These are phyloP conservation scores for Nevesoporus exiguus DNA, from an alignment of 768 basidiomycete genomes.

Conservation along the genomic window DNA sequence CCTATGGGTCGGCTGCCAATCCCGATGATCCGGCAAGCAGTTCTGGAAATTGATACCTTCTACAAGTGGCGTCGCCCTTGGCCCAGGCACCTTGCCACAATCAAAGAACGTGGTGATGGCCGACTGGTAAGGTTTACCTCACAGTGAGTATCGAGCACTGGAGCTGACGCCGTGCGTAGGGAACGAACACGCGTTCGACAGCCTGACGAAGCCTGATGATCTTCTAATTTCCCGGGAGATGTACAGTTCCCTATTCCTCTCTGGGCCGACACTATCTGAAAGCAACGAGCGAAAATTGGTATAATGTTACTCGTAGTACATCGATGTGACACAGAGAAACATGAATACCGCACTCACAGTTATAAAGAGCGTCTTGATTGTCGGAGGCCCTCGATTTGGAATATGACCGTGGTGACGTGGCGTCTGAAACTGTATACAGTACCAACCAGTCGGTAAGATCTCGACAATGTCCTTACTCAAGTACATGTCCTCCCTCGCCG, in stretches of 20 bases:
- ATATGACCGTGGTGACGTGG: slow-evolving; percentile 6
- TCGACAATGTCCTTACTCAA: slow-evolving; percentile 5
- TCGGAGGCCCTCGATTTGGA: too few relatives aligned
- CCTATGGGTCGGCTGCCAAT: not conserved
- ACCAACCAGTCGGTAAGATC: not conserved
- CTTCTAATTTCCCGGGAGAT: too few relatives aligned
- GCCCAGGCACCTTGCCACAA: too few relatives aligned
- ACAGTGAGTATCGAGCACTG: not conserved
- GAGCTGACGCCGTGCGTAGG: not conserved
- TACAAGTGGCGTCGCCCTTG: not conserved
- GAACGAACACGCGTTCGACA: not conserved
- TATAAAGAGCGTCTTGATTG: too few relatives aligned
- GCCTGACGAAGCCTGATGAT: too few relatives aligned
- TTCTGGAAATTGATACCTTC: not conserved
- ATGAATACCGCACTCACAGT: too few relatives aligned
- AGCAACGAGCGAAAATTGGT: too few relatives aligned
- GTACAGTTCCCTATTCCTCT: too few relatives aligned
- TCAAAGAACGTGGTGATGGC: not conserved
- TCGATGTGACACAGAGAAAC: too few relatives aligned
- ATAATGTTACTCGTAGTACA: too few relatives aligned
- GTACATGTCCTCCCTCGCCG: not conserved
- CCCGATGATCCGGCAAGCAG: not conserved
- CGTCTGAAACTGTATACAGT: not conserved
- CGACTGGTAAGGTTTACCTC: not conserved
- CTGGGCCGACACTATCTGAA: too few relatives aligned